Conservation (phyloP, 208 protist genomes). For the Trypanosoma boissoni region DNA sequence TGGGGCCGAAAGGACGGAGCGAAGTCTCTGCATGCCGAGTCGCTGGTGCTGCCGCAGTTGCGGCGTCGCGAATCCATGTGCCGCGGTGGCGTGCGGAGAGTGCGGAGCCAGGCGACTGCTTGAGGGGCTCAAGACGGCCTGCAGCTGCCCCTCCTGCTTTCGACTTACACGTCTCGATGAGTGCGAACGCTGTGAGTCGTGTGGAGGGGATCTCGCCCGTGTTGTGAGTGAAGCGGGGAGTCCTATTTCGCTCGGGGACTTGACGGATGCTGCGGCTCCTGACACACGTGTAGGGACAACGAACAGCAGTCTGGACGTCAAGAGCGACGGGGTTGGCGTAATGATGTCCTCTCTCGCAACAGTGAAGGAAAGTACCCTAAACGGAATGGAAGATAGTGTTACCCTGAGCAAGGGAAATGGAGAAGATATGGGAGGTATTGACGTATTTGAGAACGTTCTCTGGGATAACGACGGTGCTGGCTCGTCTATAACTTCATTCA, state of each 20-base stretch:
- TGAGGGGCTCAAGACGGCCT: slow-evolving; percentile 30
- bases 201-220: slow-evolving; percentile 35
- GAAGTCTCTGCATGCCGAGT: slow-evolving; percentile 41
- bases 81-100: slow-evolving; percentile 34
- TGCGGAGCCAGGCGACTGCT: slow-evolving; percentile 52
- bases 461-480: no score
- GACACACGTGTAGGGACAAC: no score
- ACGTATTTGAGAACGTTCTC: no score
- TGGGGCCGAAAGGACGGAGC: slow-evolving; percentile 20
- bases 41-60: slow-evolving; percentile 63
- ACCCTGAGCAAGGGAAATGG: background rate
- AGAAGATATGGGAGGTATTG: no score
- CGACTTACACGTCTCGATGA: slow-evolving; percentile 43
- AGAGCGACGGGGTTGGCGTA: no score
- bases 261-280: no score
- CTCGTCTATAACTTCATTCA: no score
- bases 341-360: no score
- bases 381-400: background rate
- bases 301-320: no score
- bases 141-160: slow-evolving; percentile 59
- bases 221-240: slow-evolving; percentile 30
- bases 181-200: slow-evolving; percentile 57
- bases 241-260: slow-evolving; percentile 20
- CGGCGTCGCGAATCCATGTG: slow-evolving; percentile 38
- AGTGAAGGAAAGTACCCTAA: background rate